Evolutionary conservation across 352 stramenopile genomes (phyloP), one percentile per base, ranked within the genome.

Genomic region (Phytophthora rubi): DNA sequence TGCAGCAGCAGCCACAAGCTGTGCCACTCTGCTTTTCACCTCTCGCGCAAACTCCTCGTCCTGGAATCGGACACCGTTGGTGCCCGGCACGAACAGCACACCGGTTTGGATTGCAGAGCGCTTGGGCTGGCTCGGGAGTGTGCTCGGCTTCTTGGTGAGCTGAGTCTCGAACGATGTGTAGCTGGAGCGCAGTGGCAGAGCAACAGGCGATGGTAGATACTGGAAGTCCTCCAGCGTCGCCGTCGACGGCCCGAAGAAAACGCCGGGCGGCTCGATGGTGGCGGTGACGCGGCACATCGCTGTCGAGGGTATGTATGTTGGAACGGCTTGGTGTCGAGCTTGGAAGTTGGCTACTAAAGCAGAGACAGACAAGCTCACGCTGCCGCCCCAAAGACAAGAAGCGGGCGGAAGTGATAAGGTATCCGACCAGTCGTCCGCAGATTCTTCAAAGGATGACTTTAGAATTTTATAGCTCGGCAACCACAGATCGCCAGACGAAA

Each of bases 171-270:
- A 21, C 33, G 53, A 21, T 7, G 13, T 5, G 35, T 61, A 51
- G 35, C 35, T 51, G 35, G 35, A 39, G 35, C 54, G 26, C 18
- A 61, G 54, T 5, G 33, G 53, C 4, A 51, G 53, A 12, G 35
- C 33, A 3, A 60, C 54, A 8, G 48, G 23, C 4, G 35, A 7
- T 13, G 37, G 33, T 9, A 51, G 18, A 23, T 8, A 37, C 37
- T 51, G 54, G 35, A 39, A 52, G 44, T 61, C 23, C 13, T 21
- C 54, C 54, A 47, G 37, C 12, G 53, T 59, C 30, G 53, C 53
- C 18, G 53, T 48, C n/a, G 54, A 61, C 21, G 21, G 23, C 13
- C 54, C 54, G 35, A 51, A 61, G 37, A 61, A 39, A 2, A 52
- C 28, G 12, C 35, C 37, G 1, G 35, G 54, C 23, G 33, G 54